phyloP scores from a whole-genome alignment of 805 yeast species.

The Saccharomycopsis fodiens region DNA sequence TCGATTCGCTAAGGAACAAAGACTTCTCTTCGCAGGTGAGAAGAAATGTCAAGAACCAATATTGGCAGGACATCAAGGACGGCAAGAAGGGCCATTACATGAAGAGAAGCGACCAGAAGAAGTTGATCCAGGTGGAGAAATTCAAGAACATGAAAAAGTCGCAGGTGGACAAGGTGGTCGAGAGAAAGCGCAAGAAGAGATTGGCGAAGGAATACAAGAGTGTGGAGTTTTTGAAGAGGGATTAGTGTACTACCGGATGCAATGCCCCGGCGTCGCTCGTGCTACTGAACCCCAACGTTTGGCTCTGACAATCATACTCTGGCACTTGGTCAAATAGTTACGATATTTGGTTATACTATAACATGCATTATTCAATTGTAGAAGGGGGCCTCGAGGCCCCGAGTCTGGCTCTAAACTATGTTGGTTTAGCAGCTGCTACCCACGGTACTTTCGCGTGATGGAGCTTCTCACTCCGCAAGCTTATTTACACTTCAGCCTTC shows the following conservation, averaged over 20 bases:
- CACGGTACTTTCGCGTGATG: too few relatives aligned
- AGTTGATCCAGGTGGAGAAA: slow-evolving; percentile 68
- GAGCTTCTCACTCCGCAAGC: too few relatives aligned
- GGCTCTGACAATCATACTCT: too few relatives aligned
- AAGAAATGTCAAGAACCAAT: slow-evolving; percentile 47
- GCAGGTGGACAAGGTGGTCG: slow-evolving; percentile 76
- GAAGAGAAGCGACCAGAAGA: slow-evolving; percentile 64
- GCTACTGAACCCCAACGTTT: too few relatives aligned
- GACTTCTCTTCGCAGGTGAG: slow-evolving; percentile 68
- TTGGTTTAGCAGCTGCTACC: too few relatives aligned
- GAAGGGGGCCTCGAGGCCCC: too few relatives aligned
- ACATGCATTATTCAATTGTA: background rate
- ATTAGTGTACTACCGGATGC: slow-evolving; percentile 8
- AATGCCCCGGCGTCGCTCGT: background rate
- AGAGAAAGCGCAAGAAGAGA: slow-evolving; percentile 80
- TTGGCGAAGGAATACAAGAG: slow-evolving; percentile 70
- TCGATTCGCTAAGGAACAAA: slow-evolving; percentile 61
- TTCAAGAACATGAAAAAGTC: slow-evolving; percentile 63
- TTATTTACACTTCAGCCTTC: too few relatives aligned
- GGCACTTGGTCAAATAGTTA: background rate
- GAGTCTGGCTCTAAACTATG: too few relatives aligned
- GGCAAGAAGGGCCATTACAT: slow-evolving; percentile 50
- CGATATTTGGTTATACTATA: background rate
- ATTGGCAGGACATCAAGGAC: slow-evolving; percentile 40
- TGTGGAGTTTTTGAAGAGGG: slow-evolving; percentile 30